A percentile compares a stretch with the other conserved stretches of the same genome.
Evolutionary conservation across 768 basidiomycete genomes (phyloP).

Genomic region (Kwoniella bestiolae): DNA sequence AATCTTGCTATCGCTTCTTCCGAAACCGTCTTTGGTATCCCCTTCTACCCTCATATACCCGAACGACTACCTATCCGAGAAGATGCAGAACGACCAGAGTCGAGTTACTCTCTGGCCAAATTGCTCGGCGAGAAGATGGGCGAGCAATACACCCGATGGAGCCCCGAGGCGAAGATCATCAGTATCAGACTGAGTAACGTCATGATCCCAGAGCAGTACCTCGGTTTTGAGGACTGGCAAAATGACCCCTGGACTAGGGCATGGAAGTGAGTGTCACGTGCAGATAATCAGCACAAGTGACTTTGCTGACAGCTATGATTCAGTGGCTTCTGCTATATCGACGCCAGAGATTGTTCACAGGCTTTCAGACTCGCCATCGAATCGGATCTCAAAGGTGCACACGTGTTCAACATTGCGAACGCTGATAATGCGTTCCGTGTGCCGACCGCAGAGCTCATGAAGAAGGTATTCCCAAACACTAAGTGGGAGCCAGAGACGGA

Average conservation of each 20-base stretch:
- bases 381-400: slow-evolving; percentile 41
- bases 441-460: slow-evolving; percentile 47
- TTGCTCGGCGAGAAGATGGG: slow-evolving; percentile 53
- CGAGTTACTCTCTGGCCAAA: slow-evolving; percentile 52
- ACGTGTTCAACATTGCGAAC: slow-evolving; percentile 56
- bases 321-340: slow-evolving; percentile 55
- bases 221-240: slow-evolving; percentile 49
- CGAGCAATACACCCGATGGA: slow-evolving; percentile 47
- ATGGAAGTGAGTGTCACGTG: slow-evolving; percentile 48
- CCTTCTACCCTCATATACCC: slow-evolving; percentile 43
- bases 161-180: slow-evolving; percentile 48
- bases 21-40: slow-evolving; percentile 55
- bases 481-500: slow-evolving; percentile 48
- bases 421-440: slow-evolving; percentile 42
- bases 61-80: slow-evolving; percentile 41
- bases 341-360: slow-evolving; percentile 53
- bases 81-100: slow-evolving; percentile 40
- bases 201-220: slow-evolving; percentile 50
- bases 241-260: slow-evolving; percentile 46
- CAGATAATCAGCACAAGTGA: background rate
- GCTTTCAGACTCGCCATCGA: slow-evolving; percentile 50
- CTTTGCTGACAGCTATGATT: background rate
- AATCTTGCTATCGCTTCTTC: slow-evolving; percentile 51
- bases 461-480: slow-evolving; percentile 48
- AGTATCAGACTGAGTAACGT: slow-evolving; percentile 55